phyloP scores from a whole-genome alignment of 2,329 filamentous ascomycete genomes.

The Chaetomium olivaceum region DNA sequence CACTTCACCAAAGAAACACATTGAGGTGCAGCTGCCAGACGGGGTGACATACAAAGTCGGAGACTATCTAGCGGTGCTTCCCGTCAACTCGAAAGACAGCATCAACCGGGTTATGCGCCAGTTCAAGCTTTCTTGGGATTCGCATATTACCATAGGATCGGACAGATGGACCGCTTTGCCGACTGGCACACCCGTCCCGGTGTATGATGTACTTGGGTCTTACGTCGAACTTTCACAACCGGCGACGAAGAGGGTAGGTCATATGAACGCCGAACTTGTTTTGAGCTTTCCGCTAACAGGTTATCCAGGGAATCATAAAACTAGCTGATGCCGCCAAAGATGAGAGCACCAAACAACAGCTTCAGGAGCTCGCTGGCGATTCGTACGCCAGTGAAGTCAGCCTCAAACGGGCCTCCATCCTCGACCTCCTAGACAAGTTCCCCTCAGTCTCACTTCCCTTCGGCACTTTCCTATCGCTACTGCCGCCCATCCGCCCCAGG shows the following conservation, averaged over 20 bases:
- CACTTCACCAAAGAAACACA: conserved; percentile 55
- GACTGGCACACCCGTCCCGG: conserved; percentile 57
- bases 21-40: conserved; percentile 67
- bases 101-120: conserved; percentile 64
- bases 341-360: conserved; percentile 38
- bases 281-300: conserved; percentile 23
- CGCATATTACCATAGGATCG: conserved; percentile 61
- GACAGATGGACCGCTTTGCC: conserved; percentile 55
- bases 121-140: conserved; percentile 70
- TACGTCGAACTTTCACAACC: conserved; percentile 75
- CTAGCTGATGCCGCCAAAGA: conserved; percentile 37
- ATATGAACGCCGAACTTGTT: not conserved
- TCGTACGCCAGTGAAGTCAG: conserved; percentile 51
- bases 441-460: conserved; percentile 62
- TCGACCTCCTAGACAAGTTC: conserved; percentile 70
- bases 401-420: conserved; percentile 60
- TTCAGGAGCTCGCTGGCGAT: conserved; percentile 51
- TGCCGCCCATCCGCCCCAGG: conserved; percentile 75
- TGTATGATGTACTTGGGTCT: conserved; percentile 63
- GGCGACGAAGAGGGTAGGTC: conserved; percentile 63
- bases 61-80: conserved; percentile 74
- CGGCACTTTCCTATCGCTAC: conserved; percentile 66
- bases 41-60: conserved; percentile 68
- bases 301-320: conserved; percentile 42
- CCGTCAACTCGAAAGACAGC: conserved; percentile 64